Percentiles rank a stretch among this genome's conserved stretches.
These are phyloP conservation scores for Pestalotiopsis sp. DNA, from an alignment of 2,329 filamentous ascomycete genomes.

Conservation along the genomic window DNA sequence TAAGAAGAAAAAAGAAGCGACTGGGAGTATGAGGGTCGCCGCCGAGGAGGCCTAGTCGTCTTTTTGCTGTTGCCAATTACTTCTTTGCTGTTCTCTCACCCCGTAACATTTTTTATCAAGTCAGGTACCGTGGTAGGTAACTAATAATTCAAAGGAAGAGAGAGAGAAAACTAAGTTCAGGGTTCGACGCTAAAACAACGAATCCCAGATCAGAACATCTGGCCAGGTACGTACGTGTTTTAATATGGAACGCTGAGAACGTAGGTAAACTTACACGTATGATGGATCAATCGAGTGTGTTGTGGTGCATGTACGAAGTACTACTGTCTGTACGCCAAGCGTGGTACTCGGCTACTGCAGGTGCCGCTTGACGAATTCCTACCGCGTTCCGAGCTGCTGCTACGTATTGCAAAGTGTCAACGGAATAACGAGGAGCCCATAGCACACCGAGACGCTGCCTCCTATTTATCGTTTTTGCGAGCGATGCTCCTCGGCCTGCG, in stretches of 20 bases:
- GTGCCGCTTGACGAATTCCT: background rate
- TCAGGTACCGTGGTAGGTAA: background rate
- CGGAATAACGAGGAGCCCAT: background rate
- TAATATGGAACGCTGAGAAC: background rate
- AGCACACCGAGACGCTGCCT: background rate
- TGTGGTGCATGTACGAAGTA: background rate
- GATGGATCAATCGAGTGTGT: background rate
- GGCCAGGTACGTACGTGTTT: background rate
- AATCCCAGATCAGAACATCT: background rate
- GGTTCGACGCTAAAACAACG: conserved; percentile 4
- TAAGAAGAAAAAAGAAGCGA: background rate
- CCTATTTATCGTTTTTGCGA: background rate
- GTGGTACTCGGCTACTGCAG: background rate
- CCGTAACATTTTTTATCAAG: background rate
- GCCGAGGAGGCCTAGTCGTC: background rate
- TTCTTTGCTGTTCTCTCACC: background rate
- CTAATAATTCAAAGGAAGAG: background rate
- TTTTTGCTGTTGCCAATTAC: background rate
- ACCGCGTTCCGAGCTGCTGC: background rate
- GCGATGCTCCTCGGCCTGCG: background rate
- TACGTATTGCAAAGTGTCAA: background rate
- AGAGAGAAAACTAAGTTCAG: background rate
- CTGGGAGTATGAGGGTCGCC: background rate
- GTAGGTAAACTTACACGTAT: background rate
- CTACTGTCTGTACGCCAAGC: background rate